These are phyloP conservation scores for Euphorbia pulcherrima DNA, from an alignment of 345 rosid genomes.

Conservation along the genomic window DNA sequence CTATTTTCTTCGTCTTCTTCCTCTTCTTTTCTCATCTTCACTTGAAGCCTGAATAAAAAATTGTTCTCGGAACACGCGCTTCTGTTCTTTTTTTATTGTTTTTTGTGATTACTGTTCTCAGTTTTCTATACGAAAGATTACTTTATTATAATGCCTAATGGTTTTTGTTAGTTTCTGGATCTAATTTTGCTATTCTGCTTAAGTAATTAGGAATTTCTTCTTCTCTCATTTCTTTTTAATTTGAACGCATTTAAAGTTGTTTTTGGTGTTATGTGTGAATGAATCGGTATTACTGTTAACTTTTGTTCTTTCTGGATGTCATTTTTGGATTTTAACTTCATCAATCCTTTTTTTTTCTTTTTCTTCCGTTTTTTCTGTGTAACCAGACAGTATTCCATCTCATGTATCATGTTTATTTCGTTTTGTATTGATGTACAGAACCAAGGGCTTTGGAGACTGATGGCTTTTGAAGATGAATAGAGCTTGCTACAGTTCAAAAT, in stretches of 20 bases:
- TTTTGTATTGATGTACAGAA: constrained; percentile 2
- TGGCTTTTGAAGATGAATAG: constrained; percentile 24
- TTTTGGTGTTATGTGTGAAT: background rate
- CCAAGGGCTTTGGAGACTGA: background rate
- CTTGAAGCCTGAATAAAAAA: background rate
- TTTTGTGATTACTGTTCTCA: background rate
- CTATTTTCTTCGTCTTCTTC: background rate
- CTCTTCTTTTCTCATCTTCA: background rate
- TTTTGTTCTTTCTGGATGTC: background rate
- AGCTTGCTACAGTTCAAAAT: constrained; percentile 18
- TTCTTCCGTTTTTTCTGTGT: constrained; percentile 17
- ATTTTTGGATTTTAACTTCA: background rate
- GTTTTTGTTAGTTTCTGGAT: constrained; percentile 10
- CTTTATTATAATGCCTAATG: background rate
- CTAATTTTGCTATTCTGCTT: background rate
- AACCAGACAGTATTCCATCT: constrained; percentile 5
- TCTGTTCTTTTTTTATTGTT: background rate
- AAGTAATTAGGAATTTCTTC: background rate
- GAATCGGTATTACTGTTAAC: no score
- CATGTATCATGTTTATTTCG: constrained; percentile 1
- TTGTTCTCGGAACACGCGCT: background rate
- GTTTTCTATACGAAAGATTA: background rate
- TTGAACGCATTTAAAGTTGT: background rate
- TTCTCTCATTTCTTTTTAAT: background rate
- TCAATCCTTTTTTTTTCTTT: constrained; percentile 3